Conservation (phyloP, 148 eudicot species). For the Fagopyrum esculentum region DNA sequence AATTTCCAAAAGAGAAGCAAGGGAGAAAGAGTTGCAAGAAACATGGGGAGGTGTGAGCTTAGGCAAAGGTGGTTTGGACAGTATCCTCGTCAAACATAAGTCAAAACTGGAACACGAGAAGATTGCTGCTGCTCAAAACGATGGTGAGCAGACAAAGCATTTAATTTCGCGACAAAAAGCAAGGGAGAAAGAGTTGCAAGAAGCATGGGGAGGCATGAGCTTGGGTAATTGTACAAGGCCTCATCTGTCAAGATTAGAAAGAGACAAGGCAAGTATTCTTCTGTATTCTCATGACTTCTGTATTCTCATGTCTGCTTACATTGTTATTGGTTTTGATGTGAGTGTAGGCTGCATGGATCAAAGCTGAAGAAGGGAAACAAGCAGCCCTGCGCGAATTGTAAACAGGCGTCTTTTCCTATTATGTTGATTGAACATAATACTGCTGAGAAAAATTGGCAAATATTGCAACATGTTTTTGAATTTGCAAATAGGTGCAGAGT, state of each 20-base stretch:
- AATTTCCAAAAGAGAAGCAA: background rate
- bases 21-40: slow-evolving; percentile 9
- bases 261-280: slow-evolving; percentile 54
- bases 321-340: background rate
- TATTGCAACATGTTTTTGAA: no score
- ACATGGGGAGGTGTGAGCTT: slow-evolving; percentile 32
- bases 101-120: slow-evolving; percentile 58
- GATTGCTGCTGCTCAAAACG: slow-evolving; percentile 21
- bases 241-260: slow-evolving; percentile 59
- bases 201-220: slow-evolving; percentile 82
- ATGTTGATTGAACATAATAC: slow-evolving; percentile 3
- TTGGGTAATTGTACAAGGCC: slow-evolving; percentile 65
- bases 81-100: slow-evolving; percentile 57
- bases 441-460: no score
- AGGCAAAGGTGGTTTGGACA: slow-evolving; percentile 60
- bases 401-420: slow-evolving; percentile 1
- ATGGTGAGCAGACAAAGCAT: slow-evolving; percentile 25
- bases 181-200: slow-evolving; percentile 71
- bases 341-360: slow-evolving; percentile 78
- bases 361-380: slow-evolving; percentile 79
- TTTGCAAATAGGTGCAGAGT: background rate
- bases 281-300: background rate
- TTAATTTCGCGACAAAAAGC: slow-evolving; percentile 53
- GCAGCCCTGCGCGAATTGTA: slow-evolving; percentile 15
- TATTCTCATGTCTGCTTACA: background rate